These are phyloP conservation scores for Haplosporangium sp. DNA, from an alignment of 371 early-diverging fungal species.

Conservation along the genomic window DNA sequence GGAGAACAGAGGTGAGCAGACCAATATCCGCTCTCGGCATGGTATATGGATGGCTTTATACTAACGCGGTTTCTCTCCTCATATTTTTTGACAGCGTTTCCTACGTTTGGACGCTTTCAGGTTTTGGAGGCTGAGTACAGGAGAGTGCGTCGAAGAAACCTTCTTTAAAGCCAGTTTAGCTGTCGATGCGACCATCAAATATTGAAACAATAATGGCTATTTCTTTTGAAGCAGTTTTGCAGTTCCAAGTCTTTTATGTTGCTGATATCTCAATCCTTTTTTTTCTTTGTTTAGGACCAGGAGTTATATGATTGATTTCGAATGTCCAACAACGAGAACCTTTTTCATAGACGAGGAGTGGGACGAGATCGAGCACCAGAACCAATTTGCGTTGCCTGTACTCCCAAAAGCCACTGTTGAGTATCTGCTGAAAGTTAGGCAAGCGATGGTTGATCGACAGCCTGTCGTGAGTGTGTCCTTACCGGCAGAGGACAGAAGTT, in stretches of 20 bases:
- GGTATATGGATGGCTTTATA: too few species aligned
- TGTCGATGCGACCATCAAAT: too few species aligned
- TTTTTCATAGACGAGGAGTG: neutral
- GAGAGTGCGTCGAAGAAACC: neutral
- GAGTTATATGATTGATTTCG: constrained; percentile 2
- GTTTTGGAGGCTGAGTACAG: constrained; percentile 2
- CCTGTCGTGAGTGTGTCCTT: neutral
- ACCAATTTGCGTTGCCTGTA: neutral
- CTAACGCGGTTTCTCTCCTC: too few species aligned
- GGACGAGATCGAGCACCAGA: neutral
- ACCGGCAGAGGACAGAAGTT: neutral
- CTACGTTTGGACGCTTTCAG: neutral
- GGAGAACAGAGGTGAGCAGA: too few species aligned
- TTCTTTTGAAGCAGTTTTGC: too few species aligned
- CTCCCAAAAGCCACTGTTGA: neutral
- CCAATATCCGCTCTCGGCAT: too few species aligned
- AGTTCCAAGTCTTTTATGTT: too few species aligned
- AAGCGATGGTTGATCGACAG: neutral
- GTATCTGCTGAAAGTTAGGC: neutral
- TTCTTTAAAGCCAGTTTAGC: neutral
- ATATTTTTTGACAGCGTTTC: neutral
- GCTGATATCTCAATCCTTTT: too few species aligned
- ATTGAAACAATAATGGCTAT: neutral
- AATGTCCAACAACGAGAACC: neutral
- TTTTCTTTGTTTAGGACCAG: neutral